These are phyloP conservation scores for Populus hybrid DNA, from an alignment of 441 rosid species.

Conservation along the genomic window DNA sequence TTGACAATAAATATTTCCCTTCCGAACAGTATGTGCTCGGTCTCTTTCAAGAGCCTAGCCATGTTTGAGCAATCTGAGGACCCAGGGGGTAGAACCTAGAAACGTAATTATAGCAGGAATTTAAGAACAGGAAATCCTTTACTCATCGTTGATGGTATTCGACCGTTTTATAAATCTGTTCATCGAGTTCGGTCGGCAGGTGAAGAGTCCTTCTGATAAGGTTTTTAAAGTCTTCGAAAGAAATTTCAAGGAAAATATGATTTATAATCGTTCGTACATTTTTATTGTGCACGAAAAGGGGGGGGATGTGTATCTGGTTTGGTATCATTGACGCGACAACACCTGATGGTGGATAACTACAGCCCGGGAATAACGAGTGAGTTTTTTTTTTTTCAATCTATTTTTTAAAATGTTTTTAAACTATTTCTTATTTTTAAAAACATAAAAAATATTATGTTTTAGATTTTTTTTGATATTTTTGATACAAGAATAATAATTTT, in stretches of 20 bases:
- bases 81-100: not conserved
- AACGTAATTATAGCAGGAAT: not conserved
- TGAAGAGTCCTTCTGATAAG: slow-evolving; percentile 10
- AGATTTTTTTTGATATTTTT: too few relatives aligned
- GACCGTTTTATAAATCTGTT: not conserved
- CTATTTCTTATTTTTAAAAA: too few relatives aligned
- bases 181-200: slow-evolving; percentile 16
- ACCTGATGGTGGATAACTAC: too few relatives aligned
- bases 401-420: too few relatives aligned
- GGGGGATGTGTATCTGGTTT: too few relatives aligned
- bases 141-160: not conserved
- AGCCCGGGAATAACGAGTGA: too few relatives aligned
- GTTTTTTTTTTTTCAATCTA: too few relatives aligned
- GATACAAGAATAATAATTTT: too few relatives aligned
- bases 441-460: too few relatives aligned
- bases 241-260: not conserved
- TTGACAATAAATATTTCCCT: not conserved
- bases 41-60: slow-evolving; percentile 10
- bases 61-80: not conserved
- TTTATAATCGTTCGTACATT: too few relatives aligned
- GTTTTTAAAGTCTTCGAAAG: not conserved
- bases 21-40: not conserved
- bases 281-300: too few relatives aligned
- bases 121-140: not conserved
- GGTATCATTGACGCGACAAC: too few relatives aligned